Evolutionary conservation across 1,139 yeast genomes (phyloP), one percentile per base, ranked within the genome.

Genomic region (Barnettozyma hawaiiensis): DNA sequence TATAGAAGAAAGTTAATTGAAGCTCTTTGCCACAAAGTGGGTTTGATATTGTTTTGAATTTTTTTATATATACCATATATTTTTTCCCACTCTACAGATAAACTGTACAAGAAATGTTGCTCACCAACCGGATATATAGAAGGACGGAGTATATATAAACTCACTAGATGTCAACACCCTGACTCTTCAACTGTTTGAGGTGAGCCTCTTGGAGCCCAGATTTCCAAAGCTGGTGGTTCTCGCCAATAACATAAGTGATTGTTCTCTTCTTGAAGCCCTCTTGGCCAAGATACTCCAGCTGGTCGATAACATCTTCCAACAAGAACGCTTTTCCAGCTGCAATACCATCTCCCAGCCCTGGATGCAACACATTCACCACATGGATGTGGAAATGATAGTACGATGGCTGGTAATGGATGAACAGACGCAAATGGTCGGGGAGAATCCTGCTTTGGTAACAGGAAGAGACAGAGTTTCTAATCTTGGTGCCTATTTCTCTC

Each of bases 361-460:
- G 78, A 52, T 85, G 85, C 20, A 66, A 70, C 7, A 85, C 70
- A 54, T 83, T 84, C 20, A 89, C 95, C n/a, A 85, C 81, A 59
- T 92, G 98, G 29, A 92, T 73, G 60, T 92, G 98, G 69, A 92
- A 82, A 58, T 92, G 97, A 59, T 92, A 92, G 61, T 92, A 92
- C 0, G 96, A 85, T 0, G 99, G 99, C 50, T 90, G 97, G 61
- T 92, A 89, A 61, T 89, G 97, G 41, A 89, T 72, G 58, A 83
- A 90, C 2, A 87, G 61, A 48, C 95, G 74, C 52, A 90, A 61
- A 51, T 80, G 75, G 54, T 79, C 79, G 2, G 57, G 52, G 0
- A 53, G 58, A 37, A 75, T 67, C 24, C 70, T 69, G 7, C 38
- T 21, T 2, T 47, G 59, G 58, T 70, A 81, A 28, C 65, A 59